These are phyloP conservation scores for Beauveria sp. DNA, from an alignment of 2,329 filamentous ascomycete genomes.

Conservation along the genomic window DNA sequence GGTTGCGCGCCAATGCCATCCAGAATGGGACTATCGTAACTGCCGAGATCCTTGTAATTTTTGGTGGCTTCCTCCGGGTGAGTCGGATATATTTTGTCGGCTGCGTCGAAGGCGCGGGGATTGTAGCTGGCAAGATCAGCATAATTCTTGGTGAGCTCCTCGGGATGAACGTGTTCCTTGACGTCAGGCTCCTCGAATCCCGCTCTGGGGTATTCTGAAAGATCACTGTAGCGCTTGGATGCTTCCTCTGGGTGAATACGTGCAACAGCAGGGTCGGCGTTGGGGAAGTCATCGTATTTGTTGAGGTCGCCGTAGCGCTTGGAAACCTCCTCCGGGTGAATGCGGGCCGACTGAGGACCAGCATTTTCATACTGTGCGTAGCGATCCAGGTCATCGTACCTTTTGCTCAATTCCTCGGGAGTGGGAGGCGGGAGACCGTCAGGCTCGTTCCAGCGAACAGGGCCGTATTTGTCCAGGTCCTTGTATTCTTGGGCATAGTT, in stretches of 20 bases:
- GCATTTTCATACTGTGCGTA: constrained; percentile 21
- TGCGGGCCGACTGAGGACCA: constrained; percentile 15
- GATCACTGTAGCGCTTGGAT: constrained; percentile 28
- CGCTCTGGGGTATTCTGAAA: constrained; percentile 23
- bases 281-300: constrained; percentile 24
- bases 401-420: constrained; percentile 27
- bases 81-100: constrained; percentile 19
- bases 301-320: constrained; percentile 28
- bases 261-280: constrained; percentile 17
- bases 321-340: constrained; percentile 23
- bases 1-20: constrained; percentile 12
- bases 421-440: constrained; percentile 30
- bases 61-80: constrained; percentile 25
- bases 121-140: constrained; percentile 35
- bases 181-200: constrained; percentile 23
- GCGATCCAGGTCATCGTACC: constrained; percentile 31
- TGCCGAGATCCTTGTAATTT: constrained; percentile 19
- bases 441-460: constrained; percentile 30
- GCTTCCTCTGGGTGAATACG: constrained; percentile 23
- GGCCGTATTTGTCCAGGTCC: constrained; percentile 34
- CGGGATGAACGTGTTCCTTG: constrained; percentile 26
- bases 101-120: constrained; percentile 22
- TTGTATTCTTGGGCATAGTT: constrained; percentile 28
- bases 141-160: constrained; percentile 32
- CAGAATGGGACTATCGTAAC: constrained; percentile 18